Base-by-base conservation (phyloP, 306 rosid species). In the Begonia masoniana region DNA sequence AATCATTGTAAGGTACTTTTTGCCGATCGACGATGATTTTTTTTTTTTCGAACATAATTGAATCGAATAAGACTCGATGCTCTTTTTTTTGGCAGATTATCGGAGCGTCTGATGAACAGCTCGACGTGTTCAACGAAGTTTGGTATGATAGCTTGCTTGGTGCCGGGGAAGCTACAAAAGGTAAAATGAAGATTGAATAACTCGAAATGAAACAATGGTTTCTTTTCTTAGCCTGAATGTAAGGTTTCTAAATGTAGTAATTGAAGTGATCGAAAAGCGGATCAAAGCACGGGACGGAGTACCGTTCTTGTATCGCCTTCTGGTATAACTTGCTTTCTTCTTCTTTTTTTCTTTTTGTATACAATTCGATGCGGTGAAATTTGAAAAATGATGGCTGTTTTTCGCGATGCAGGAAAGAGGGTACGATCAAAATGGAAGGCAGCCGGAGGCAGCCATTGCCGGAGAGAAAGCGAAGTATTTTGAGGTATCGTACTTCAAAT, bases 41-140 rank as follows among this genome's bases (percentile, higher is more conserved):
- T 15, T n/a, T n/a, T 51, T 23, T 41, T 16, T 60, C 12, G 15
- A 3, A 7, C 35, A 5, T 15, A 46, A 10, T 71, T 36, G 52
- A 24, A 31, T 31, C 3, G 39, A 24, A 51, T 9, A 15, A 12
- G 23, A 47, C 31, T 54, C 15, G 43, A 35, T 47, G 31, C 31
- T 7, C 10, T 68, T 31, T 11, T n/a, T 26, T 72, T 31, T 71
- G 63, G 31, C 46, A 89, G 97, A 64, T 69, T 23, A 78, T 89
- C 13, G 96, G 97, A 8, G 97, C 95, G 41, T 82, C 97, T 1
- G 81, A 80, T 46, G 97, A 89, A 79, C 97, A 89, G 67, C 60
- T 78, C 12, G 97, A 83, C 54, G 85, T 82, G 59, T 89, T 85
- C 75, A 82, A 78, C 47, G 91, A 85, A 64, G 83, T 85, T 41